Base-by-base conservation (phyloP, 805 yeast genomes). In the Ogataea ganodermae region DNA sequence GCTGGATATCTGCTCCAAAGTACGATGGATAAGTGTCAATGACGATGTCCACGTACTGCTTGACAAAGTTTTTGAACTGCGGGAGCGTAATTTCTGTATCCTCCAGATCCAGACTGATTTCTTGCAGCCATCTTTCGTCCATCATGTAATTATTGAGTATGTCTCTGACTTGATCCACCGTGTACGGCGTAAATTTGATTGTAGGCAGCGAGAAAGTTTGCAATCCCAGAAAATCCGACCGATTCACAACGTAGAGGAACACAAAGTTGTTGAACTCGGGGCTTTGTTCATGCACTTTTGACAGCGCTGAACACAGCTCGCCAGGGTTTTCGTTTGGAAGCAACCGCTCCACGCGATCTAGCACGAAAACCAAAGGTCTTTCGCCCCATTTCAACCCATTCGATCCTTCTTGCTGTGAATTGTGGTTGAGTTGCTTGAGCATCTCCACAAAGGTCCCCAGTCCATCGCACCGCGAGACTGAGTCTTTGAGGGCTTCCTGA, bases 1-100 rank as follows among this genome's bases (percentile, higher is more conserved):
- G 50, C 22, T 61, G 61, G 39, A 79, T 53, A 51, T 75, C 73
- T 0, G 74, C 55, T 0, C 83, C 82, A 16, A 78, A 63, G 52
- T 71, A 76, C 6, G 72, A 67, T 39, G 60, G 67, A 48, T 67
- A 76, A 26, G 77, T 65, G 49, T 78, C 80, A 14, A 76, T 68
- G 16, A 78, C 65, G 22, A 77, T 58, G 32, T 70, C 71, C 16
- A 74, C 62, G 48, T 68, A 79, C 32, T 71, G 70, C 16, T 55
- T 59, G 8, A 59, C 57, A 41, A 70, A 62, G 1, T 18, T 21
- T 9, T 38, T 42, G 35, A 56, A 47, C 32, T 57, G 58, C 1
- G 39, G n/a, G 2, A 32, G 24, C 6, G 44, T 42, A 9, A 59
- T 55, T 2, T 38, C 26, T 13, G 26, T 35, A 17, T 23, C 22